Conservation (phyloP, 2,329 filamentous ascomycete genomes). For the Aureobasidium sp. region DNA sequence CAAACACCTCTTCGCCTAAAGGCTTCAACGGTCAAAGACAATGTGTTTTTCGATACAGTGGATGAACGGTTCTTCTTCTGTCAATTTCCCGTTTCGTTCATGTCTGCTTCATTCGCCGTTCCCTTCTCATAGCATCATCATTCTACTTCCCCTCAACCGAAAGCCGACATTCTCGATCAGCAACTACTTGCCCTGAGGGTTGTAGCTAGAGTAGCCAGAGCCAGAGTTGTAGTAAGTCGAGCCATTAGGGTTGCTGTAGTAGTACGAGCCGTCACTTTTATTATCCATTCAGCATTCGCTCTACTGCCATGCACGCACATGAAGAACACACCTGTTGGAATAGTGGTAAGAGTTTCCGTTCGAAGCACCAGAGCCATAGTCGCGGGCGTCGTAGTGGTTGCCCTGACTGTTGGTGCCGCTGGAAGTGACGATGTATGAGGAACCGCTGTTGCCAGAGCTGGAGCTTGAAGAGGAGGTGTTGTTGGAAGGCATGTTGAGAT, state of each 20-base stretch:
- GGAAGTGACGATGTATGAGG: slow-evolving; percentile 34
- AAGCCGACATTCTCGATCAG: neutral
- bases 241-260: slow-evolving; percentile 56
- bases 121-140: no score
- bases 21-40: neutral
- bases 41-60: neutral
- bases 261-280: slow-evolving; percentile 55
- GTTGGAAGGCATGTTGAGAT: slow-evolving; percentile 7
- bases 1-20: no score
- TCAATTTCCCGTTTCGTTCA: neutral
- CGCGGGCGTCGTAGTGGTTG: slow-evolving; percentile 60
- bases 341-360: slow-evolving; percentile 61
- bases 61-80: neutral
- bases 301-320: neutral
- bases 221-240: slow-evolving; percentile 62
- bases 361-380: slow-evolving; percentile 51
- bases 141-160: neutral
- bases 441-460: slow-evolving; percentile 12
- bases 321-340: slow-evolving; percentile 48
- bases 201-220: slow-evolving; percentile 54
- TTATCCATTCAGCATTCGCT: neutral
- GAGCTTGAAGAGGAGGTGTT: slow-evolving; percentile 17
- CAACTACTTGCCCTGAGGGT: slow-evolving; percentile 32
- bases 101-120: no score
- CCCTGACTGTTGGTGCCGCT: slow-evolving; percentile 60